These are phyloP conservation scores for Neostapfia colusana DNA, from an alignment of 176 grass and related monocot species.

Conservation along the genomic window DNA sequence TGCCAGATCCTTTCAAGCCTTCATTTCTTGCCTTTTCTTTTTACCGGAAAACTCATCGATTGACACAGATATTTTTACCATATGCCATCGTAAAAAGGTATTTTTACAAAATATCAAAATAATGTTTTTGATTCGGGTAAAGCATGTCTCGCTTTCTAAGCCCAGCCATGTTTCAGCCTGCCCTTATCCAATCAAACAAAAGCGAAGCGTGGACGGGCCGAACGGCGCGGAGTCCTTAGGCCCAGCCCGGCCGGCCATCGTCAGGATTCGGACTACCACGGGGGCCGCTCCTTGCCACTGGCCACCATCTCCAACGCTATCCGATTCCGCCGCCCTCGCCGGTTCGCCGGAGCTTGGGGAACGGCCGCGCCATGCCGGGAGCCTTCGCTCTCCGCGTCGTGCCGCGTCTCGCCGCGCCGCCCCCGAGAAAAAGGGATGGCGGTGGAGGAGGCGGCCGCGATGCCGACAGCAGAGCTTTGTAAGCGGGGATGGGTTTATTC, in stretches of 20 bases:
- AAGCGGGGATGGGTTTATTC: conserved; percentile 17
- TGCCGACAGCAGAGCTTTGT: conserved; percentile 26
- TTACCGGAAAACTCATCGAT: too few relatives aligned
- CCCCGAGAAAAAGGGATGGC: not conserved
- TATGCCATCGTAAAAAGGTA: not conserved
- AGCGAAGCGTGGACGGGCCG: too few relatives aligned
- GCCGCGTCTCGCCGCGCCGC: conserved; percentile 12
- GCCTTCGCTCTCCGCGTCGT: conserved; percentile 32
- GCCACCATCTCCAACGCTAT: not conserved
- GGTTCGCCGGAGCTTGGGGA: not conserved
- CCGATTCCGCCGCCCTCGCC: not conserved
- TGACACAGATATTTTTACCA: too few relatives aligned
- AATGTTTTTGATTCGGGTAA: too few relatives aligned
- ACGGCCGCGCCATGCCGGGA: conserved; percentile 26
- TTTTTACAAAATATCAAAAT: too few relatives aligned
- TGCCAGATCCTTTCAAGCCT: too few relatives aligned
- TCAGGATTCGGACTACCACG: too few relatives aligned
- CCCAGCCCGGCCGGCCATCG: not conserved
- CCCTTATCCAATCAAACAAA: too few relatives aligned
- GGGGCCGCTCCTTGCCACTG: not conserved
- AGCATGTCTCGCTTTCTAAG: too few relatives aligned
- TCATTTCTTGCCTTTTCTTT: too few relatives aligned
- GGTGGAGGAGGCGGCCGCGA: not conserved
- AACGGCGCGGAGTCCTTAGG: too few relatives aligned
- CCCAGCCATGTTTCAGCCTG: too few relatives aligned